Evolutionary conservation across 2,329 filamentous ascomycete genomes (phyloP).

Genomic region (Fusarium nanum): DNA sequence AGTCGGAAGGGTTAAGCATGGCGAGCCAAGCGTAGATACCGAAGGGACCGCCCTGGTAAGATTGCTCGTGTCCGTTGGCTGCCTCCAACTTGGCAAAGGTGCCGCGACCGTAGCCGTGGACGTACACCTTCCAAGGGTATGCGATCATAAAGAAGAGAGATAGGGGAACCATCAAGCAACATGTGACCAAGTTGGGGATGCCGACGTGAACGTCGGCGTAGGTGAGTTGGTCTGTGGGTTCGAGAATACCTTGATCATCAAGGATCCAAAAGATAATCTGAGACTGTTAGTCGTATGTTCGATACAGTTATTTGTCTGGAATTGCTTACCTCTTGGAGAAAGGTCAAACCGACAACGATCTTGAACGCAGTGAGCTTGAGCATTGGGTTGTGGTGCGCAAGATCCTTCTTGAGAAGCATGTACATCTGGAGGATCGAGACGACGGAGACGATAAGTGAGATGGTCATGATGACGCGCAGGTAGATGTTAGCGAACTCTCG

Average conservation of each 20-base stretch:
- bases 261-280: constrained; percentile 37
- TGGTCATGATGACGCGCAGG: constrained; percentile 2
- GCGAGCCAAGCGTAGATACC: constrained; percentile 32
- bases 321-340: constrained; percentile 31
- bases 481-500: constrained; percentile 34
- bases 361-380: constrained; percentile 41
- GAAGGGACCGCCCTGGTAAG: constrained; percentile 33
- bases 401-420: constrained; percentile 27
- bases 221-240: constrained; percentile 30
- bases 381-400: constrained; percentile 35
- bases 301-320: accelerated
- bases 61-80: not conserved
- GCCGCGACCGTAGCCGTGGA: constrained; percentile 6
- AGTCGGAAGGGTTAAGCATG: constrained; percentile 36
- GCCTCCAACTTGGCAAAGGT: constrained; percentile 18
- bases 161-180: constrained; percentile 38
- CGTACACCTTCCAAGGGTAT: constrained; percentile 39
- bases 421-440: constrained; percentile 35
- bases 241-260: constrained; percentile 16
- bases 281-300: not conserved
- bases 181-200: constrained; percentile 37
- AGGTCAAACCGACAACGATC: constrained; percentile 30
- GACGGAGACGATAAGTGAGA: constrained; percentile 31
- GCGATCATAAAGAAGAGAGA: constrained; percentile 35
- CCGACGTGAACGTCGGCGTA: constrained; percentile 40